phyloP scores from a whole-genome alignment of 1,284 basidiomycete species.

The Moniliella sp. region DNA sequence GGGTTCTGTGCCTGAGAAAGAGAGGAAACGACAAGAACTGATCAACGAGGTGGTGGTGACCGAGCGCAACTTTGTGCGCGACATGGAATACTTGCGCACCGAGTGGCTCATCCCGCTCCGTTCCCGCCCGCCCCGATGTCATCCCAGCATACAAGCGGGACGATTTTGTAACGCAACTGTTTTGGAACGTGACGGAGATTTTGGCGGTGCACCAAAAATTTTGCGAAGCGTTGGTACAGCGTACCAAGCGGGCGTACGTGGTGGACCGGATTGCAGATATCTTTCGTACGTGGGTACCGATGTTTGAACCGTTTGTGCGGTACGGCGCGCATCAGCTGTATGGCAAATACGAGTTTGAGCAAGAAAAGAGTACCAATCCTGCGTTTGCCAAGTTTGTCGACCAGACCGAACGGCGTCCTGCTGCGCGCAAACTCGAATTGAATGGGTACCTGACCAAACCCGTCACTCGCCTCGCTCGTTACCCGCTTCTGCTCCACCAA shows the following conservation, averaged over 20 bases:
- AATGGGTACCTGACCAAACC: slow-evolving; percentile 94
- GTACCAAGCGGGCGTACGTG: slow-evolving; percentile 78
- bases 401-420: slow-evolving; percentile 64
- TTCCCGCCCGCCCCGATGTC: slow-evolving; percentile 47
- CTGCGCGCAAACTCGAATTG: slow-evolving; percentile 82
- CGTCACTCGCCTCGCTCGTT: slow-evolving; percentile 81
- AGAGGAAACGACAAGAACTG: no score
- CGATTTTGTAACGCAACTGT: slow-evolving; percentile 77
- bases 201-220: slow-evolving; percentile 70
- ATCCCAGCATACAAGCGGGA: slow-evolving; percentile 56
- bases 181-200: slow-evolving; percentile 93
- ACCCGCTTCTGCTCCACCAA: slow-evolving; percentile 76
- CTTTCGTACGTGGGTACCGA: slow-evolving; percentile 62
- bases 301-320: slow-evolving; percentile 70
- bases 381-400: slow-evolving; percentile 93
- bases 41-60: slow-evolving; percentile 99
- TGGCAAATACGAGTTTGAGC: slow-evolving; percentile 98
- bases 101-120: slow-evolving; percentile 78
- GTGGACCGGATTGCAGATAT: slow-evolving; percentile 82
- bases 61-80: slow-evolving; percentile 85
- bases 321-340: no score
- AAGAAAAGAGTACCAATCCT: slow-evolving; percentile 77
- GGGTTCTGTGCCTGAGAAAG: slow-evolving; percentile 68
- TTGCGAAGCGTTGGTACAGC: slow-evolving; percentile 75
- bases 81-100: slow-evolving; percentile 91